These are phyloP conservation scores for Paracoccidioides lutzii DNA, from an alignment of 2,329 filamentous ascomycete species.

Conservation along the genomic window DNA sequence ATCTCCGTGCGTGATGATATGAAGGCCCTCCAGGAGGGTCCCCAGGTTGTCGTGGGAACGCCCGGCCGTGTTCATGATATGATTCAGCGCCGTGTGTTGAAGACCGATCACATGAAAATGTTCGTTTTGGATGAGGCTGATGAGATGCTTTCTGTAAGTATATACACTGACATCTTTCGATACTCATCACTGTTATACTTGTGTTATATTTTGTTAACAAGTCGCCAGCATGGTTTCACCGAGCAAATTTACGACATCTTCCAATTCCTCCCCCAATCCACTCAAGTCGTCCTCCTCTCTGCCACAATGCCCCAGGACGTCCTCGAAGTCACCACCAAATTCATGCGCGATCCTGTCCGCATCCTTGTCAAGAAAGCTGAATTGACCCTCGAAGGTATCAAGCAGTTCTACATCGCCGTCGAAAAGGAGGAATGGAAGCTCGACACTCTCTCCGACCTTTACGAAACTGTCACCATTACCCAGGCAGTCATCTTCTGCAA, in stretches of 20 bases:
- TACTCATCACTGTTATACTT: not conserved
- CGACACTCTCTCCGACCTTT: conserved; percentile 94
- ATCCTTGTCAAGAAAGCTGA: conserved; percentile 99
- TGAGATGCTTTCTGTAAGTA: conserved; percentile 62
- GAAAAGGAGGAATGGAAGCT: conserved; percentile 99
- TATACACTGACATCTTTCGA: not conserved
- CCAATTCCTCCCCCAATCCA: conserved; percentile 94
- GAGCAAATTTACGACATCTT: conserved; percentile 99
- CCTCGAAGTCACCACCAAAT: conserved; percentile 98
- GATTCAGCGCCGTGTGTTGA: conserved; percentile 95
- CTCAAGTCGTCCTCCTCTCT: conserved; percentile 94
- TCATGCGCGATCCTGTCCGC: conserved; percentile 98
- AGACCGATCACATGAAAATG: conserved; percentile 99
- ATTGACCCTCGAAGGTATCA: conserved; percentile 98
- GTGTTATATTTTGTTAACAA: not conserved
- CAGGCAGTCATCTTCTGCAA: conserved; percentile 99
- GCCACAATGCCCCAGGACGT: conserved; percentile 99
- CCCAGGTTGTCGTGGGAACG: conserved; percentile 94
- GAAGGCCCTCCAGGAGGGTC: conserved; percentile 90
- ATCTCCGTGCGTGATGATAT: conserved; percentile 98
- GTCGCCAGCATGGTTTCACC: conserved; percentile 70
- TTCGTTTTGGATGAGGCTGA: conserved; percentile 99
- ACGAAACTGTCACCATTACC: conserved; percentile 98
- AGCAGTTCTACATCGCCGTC: conserved; percentile 99
- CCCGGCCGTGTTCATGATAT: conserved; percentile 98